Base-by-base conservation (phyloP, 164 flowering plant genomes). In the Vitis rotundifolia region DNA sequence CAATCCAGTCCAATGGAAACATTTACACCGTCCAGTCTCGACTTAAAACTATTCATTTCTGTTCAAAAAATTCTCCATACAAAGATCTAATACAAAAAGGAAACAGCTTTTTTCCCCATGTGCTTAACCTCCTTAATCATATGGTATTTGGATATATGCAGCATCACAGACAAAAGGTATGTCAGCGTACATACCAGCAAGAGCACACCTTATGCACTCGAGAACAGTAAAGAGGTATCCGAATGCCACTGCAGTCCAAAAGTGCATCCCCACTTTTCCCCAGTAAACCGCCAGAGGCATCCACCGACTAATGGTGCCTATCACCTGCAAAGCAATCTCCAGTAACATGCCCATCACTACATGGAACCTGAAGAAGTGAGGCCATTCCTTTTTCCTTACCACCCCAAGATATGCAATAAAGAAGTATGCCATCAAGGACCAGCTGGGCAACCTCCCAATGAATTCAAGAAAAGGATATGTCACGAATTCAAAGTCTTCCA, bases 351-450 rank as follows among this genome's bases (percentile, higher is more conserved):
- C 97, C 87, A 77, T 87, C 64, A 90, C 94, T 55, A 92, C 93
- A 78, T 94, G 97, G 78, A 92, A 91, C 64, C 99, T 73, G 60
- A 94, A 85, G 78, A 89, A 94, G 77, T 94, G 99, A 11, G 99
- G 99, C 97, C 91, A 90, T 65, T 89, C 93, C 67, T 88, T 92
- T 72, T 80, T 80, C 81, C 98, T 91, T 68, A 91, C 99, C 0
- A 92, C 73, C 28, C 90, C 90, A 2, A 92, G 82, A 70, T 93
- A 94, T 3, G 89, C 92, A 49, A 76, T 73, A 61, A 88, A 79
- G 70, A 89, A 88, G 66, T 94, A 94, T 1, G 89, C 94, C 85
- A 90, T 74, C 62, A 92, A 55, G 75, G 84, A 89, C 98, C 97
- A 92, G 37, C 79, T 66, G 1, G 98, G 98, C 59, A 92, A 65